These are phyloP conservation scores for Phaeomoniella chlamydospora DNA, from an alignment of 2,329 filamentous ascomycete species.

Conservation along the genomic window DNA sequence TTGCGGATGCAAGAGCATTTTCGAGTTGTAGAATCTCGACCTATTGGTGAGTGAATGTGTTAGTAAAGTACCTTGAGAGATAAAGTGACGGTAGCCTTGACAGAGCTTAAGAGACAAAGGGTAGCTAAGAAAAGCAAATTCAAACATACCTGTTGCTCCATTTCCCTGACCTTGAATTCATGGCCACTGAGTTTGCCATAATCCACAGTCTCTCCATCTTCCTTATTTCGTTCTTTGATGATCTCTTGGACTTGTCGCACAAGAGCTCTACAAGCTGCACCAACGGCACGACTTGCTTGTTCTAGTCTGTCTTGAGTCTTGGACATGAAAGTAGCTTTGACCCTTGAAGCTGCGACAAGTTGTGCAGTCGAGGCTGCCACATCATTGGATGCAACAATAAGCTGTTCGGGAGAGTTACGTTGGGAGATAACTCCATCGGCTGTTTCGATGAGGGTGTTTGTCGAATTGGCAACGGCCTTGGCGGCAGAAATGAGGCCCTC, in stretches of 20 bases:
- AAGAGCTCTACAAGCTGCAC: constrained; percentile 69
- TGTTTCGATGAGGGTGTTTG: constrained; percentile 94
- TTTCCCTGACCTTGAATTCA: constrained; percentile 97
- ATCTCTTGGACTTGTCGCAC: constrained; percentile 90
- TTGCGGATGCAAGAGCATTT: constrained; percentile 65
- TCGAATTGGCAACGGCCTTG: constrained; percentile 86
- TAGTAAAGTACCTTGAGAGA: no score
- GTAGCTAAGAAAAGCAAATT: constrained; percentile 2
- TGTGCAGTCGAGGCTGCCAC: constrained; percentile 93
- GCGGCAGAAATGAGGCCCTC: constrained; percentile 94
- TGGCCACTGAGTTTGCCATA: constrained; percentile 79
- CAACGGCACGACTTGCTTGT: constrained; percentile 82
- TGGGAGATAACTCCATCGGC: constrained; percentile 88
- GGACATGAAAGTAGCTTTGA: constrained; percentile 97
- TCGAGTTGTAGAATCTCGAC: constrained; percentile 95
- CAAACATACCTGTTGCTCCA: constrained; percentile 88
- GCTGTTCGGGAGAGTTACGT: constrained; percentile 86
- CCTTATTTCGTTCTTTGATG: constrained; percentile 72
- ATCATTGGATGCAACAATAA: constrained; percentile 95
- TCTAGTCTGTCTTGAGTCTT: constrained; percentile 90
- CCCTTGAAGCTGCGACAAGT: constrained; percentile 83
- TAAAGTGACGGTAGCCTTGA: constrained; percentile 6
- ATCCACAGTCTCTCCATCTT: constrained; percentile 67
- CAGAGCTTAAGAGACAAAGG: constrained; percentile 6
- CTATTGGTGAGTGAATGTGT: no score